These are phyloP conservation scores for Pseudocercospora eumusae DNA, from an alignment of 2,329 filamentous ascomycete species.

Conservation along the genomic window DNA sequence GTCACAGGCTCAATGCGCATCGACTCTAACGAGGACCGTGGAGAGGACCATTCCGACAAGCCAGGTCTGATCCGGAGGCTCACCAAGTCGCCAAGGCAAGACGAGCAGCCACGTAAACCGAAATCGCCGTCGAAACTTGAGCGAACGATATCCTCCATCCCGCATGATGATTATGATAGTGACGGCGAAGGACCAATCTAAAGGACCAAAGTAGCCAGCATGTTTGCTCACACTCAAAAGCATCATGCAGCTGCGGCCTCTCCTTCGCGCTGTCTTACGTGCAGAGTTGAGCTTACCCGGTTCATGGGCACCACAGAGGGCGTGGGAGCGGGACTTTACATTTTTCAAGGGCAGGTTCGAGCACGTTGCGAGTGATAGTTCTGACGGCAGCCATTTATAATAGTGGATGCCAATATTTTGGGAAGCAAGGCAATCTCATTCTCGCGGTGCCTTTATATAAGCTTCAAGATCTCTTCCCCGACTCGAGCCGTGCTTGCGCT, in stretches of 20 bases:
- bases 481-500: too few species aligned
- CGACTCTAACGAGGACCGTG: constrained; percentile 2
- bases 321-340: too few species aligned
- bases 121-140: constrained; percentile 16
- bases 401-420: too few species aligned
- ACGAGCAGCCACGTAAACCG: constrained; percentile 9
- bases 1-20: constrained; percentile 13
- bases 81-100: constrained; percentile 12
- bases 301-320: background rate
- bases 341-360: too few species aligned
- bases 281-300: background rate
- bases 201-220: background rate
- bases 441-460: background rate
- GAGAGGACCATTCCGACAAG: background rate
- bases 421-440: background rate
- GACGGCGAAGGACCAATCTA: constrained; percentile 10
- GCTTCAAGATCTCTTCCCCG: background rate
- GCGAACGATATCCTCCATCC: constrained; percentile 24
- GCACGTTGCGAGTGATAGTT: too few species aligned
- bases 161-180: constrained; percentile 24
- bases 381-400: too few species aligned
- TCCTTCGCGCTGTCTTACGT: background rate
- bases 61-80: constrained; percentile 5
- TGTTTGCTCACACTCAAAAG: background rate
- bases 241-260: background rate